Evolutionary conservation across 257 asterid species (phyloP).

Genomic region (Lantana camara): DNA sequence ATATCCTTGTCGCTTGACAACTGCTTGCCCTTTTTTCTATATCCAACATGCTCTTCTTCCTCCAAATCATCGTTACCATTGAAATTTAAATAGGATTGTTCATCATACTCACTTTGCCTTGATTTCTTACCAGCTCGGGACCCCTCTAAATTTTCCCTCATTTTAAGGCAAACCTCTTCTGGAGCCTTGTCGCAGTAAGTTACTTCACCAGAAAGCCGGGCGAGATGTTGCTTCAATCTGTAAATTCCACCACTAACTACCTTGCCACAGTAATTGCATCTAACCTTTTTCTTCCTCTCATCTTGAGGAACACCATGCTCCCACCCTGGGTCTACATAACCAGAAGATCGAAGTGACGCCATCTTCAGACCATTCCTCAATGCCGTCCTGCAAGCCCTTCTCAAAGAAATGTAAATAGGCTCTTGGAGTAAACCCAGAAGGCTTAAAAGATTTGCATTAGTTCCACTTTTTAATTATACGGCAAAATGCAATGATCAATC

Average conservation of each 20-base stretch:
- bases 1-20: slow-evolving; percentile 61
- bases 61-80: slow-evolving; percentile 51
- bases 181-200: slow-evolving; percentile 93
- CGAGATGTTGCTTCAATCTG: slow-evolving; percentile 91
- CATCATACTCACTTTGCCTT: slow-evolving; percentile 68
- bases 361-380: slow-evolving; percentile 46
- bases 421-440: not conserved
- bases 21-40: slow-evolving; percentile 74
- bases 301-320: slow-evolving; percentile 94
- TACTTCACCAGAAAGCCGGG: slow-evolving; percentile 88
- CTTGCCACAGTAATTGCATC: slow-evolving; percentile 90
- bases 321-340: slow-evolving; percentile 90
- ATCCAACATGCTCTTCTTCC: slow-evolving; percentile 63
- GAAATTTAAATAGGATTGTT: slow-evolving; percentile 69
- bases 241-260: slow-evolving; percentile 94
- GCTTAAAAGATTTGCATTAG: not conserved
- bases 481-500: slow-evolving; percentile 16
- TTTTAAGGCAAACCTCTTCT: slow-evolving; percentile 67
- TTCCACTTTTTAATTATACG: not conserved
- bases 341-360: slow-evolving; percentile 75
- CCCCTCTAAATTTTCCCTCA: slow-evolving; percentile 85
- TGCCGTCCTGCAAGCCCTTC: slow-evolving; percentile 2
- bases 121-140: slow-evolving; percentile 77
- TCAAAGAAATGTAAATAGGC: slow-evolving; percentile 15
- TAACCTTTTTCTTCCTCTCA: slow-evolving; percentile 81